Percentiles rank a stretch among this genome's conserved stretches.
Conservation (phyloP, 345 rosid genomes). For the Sonneratia alba region DNA sequence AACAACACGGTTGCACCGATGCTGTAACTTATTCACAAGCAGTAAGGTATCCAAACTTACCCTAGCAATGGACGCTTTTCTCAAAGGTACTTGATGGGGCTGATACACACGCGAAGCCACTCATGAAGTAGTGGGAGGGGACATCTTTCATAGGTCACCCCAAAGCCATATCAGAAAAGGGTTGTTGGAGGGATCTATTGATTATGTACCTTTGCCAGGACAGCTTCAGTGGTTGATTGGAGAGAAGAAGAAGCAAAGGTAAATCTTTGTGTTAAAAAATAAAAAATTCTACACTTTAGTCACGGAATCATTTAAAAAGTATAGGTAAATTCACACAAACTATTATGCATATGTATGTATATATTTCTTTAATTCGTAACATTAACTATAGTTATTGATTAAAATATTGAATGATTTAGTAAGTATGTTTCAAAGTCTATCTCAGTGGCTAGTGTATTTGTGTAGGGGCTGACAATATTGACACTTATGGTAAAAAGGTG, state of each 20-base stretch:
- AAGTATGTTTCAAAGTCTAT: not conserved
- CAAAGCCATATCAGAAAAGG: too few species aligned
- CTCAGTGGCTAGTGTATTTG: not conserved
- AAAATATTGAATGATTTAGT: too few species aligned
- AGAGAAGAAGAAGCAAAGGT: not conserved
- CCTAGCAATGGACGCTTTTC: too few species aligned
- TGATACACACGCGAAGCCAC: not conserved
- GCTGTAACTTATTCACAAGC: too few species aligned
- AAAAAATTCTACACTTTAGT: too few species aligned
- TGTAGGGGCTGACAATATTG: not conserved
- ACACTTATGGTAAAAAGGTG: not conserved
- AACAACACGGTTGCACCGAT: too few species aligned
- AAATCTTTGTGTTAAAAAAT: not conserved
- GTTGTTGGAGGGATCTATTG: not conserved
- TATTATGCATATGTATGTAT: too few species aligned
- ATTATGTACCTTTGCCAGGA: not conserved
- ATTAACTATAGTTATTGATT: too few species aligned
- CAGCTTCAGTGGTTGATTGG: not conserved
- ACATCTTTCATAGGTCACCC: not conserved
- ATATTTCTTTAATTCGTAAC: too few species aligned
- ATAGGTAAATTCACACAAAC: too few species aligned
- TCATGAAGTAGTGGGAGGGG: not conserved
- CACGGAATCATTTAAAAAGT: too few species aligned
- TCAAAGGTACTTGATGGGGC: not conserved
- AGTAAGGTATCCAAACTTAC: too few species aligned